Conservation (phyloP, 1,139 yeast genomes). For the Candida sp. region DNA sequence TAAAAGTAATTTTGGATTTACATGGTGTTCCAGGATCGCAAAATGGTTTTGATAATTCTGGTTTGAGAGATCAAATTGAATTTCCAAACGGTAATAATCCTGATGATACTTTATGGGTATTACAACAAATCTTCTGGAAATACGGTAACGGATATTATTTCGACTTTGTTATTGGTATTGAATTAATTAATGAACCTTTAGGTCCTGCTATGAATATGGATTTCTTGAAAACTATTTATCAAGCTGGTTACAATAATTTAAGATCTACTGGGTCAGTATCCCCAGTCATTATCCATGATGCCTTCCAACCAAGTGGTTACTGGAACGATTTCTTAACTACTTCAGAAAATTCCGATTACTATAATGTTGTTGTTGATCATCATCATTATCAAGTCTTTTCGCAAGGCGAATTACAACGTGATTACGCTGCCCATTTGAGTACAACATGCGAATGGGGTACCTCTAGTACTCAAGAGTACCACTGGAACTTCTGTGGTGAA, state of each 20-base stretch:
- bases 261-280: conserved; percentile 47
- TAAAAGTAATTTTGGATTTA: conserved; percentile 87
- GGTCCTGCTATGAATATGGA: conserved; percentile 64
- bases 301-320: conserved; percentile 60
- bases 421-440: conserved; percentile 58
- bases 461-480: conserved; percentile 47
- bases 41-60: conserved; percentile 96
- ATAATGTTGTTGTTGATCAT: conserved; percentile 80
- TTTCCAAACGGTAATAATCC: conserved; percentile 58
- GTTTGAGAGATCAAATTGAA: conserved; percentile 61
- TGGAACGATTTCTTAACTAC: conserved; percentile 55
- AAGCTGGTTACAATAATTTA: conserved; percentile 50
- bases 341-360: conserved; percentile 33
- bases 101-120: conserved; percentile 49
- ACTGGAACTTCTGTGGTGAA: conserved; percentile 85
- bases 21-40: conserved; percentile 99
- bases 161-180: conserved; percentile 81
- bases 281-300: conserved; percentile 66
- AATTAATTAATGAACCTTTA: conserved; percentile 86
- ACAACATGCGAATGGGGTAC: conserved; percentile 65
- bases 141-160: conserved; percentile 64
- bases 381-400: conserved; percentile 91
- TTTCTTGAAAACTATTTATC: conserved; percentile 54
- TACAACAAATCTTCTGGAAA: conserved; percentile 44
- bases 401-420: conserved; percentile 51